Conservation (phyloP, 2,329 filamentous ascomycete species). For the Pseudopyricularia cyperi region DNA sequence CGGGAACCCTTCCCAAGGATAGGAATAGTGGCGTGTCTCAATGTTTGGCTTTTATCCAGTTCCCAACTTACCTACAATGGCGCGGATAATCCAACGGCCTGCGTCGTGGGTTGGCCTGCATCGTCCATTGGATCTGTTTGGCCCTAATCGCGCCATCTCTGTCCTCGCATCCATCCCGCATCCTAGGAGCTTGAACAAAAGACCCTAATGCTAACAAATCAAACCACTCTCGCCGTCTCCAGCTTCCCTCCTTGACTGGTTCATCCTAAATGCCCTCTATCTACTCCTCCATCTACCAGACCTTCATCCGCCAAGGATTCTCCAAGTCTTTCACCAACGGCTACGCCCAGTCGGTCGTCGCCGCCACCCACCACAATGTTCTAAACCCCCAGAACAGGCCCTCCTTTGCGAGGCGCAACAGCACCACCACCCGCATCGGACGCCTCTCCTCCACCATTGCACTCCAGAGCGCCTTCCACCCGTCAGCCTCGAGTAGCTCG, state of each 20-base stretch:
- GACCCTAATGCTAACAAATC: not conserved
- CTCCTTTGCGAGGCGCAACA: constrained; percentile 46
- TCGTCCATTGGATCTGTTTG: not conserved
- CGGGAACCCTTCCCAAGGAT: not conserved
- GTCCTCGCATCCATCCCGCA: not conserved
- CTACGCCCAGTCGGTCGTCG: constrained; percentile 95
- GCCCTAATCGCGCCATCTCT: not conserved
- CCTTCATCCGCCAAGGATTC: constrained; percentile 94
- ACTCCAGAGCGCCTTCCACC: constrained; percentile 68
- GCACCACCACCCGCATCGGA: constrained; percentile 37
- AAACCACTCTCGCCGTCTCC: not conserved
- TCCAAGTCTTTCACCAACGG: constrained; percentile 95
- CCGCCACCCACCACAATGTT: constrained; percentile 67
- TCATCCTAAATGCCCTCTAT: constrained; percentile 82
- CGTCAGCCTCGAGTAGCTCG: constrained; percentile 23
- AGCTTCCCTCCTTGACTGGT: constrained; percentile 46
- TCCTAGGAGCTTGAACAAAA: not conserved
- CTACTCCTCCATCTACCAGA: constrained; percentile 56
- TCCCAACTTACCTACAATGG: not conserved
- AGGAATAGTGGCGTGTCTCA: constrained; percentile 3
- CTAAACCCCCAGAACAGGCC: constrained; percentile 60
- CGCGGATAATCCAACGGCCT: too few species aligned
- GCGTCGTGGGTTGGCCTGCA: too few species aligned
- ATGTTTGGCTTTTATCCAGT: not conserved
- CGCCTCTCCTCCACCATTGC: constrained; percentile 47